Evolutionary conservation across 192 early-diverging fungal genomes (phyloP).

Genomic region (Umbelopsis sp.): DNA sequence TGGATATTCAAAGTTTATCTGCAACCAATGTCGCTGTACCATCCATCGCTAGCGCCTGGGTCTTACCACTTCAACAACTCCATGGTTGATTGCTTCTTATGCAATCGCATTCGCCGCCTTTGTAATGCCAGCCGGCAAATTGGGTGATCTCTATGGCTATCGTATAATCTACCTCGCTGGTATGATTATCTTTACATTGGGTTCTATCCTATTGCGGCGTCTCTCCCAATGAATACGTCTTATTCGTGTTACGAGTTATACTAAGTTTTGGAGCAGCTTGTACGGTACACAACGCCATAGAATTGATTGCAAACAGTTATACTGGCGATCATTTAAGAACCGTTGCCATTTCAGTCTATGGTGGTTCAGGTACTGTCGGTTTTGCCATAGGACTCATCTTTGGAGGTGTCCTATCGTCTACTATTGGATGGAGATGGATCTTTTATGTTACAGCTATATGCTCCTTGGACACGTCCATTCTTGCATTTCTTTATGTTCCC

Average conservation of each 20-base stretch:
- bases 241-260: conserved; percentile 41
- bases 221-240: conserved; percentile 36
- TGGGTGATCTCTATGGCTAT: conserved; percentile 42
- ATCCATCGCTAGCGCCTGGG: conserved; percentile 25
- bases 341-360: conserved; percentile 34
- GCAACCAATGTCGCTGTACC: conserved; percentile 44
- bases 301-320: conserved; percentile 34
- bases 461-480: conserved; percentile 28
- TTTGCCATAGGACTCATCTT: conserved; percentile 36
- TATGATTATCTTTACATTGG: conserved; percentile 33
- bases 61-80: not conserved
- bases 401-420: conserved; percentile 39
- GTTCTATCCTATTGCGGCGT: conserved; percentile 40
- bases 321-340: conserved; percentile 31
- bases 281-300: conserved; percentile 40
- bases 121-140: conserved; percentile 34
- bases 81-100: conserved; percentile 35
- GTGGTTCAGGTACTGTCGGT: conserved; percentile 39
- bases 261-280: conserved; percentile 45
- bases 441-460: conserved; percentile 43
- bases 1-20: conserved; percentile 40
- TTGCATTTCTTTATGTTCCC: conserved; percentile 40
- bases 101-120: conserved; percentile 40
- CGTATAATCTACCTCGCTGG: conserved; percentile 37
- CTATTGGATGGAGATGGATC: conserved; percentile 45